Evolutionary conservation across 2,329 filamentous ascomycete species (phyloP).

Genomic region (Fusarium napiforme): DNA sequence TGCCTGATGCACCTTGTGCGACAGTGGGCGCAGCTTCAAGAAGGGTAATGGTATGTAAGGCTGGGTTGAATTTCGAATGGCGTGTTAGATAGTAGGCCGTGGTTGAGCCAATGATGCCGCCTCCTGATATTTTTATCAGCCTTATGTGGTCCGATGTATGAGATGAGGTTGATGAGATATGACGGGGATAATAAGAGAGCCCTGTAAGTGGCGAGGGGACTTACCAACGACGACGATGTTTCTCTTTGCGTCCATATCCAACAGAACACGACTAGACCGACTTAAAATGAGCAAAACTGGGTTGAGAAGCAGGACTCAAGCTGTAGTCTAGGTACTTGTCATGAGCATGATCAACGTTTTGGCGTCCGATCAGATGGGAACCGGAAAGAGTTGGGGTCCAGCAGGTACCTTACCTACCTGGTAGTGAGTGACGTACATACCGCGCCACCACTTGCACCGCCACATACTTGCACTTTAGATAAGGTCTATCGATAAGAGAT

Average conservation of each 20-base stretch:
- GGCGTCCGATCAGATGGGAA: slow-evolving; percentile 7
- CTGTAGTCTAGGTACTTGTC: slow-evolving; percentile 7
- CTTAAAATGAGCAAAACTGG: not conserved
- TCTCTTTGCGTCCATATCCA: slow-evolving; percentile 50
- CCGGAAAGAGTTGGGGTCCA: not conserved
- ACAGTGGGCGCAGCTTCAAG: slow-evolving; percentile 85
- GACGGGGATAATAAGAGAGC: not conserved
- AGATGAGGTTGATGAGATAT: slow-evolving; percentile 10
- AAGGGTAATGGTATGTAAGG: slow-evolving; percentile 81
- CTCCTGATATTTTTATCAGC: slow-evolving; percentile 64
- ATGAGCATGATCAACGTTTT: not conserved
- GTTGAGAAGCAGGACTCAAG: not conserved
- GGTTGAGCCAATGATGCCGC: slow-evolving; percentile 91
- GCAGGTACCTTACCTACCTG: not conserved
- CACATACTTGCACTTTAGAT: not conserved
- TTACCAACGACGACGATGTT: slow-evolving; percentile 64
- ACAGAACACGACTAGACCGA: not conserved
- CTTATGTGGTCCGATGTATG: not conserved
- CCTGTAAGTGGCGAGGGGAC: slow-evolving; percentile 32
- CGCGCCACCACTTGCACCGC: not conserved
- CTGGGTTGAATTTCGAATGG: slow-evolving; percentile 81
- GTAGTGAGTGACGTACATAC: slow-evolving; percentile 7
- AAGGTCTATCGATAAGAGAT: slow-evolving; percentile 12
- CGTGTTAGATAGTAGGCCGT: slow-evolving; percentile 92
- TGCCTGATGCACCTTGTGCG: slow-evolving; percentile 92